phyloP scores from a whole-genome alignment of 805 yeast genomes.

The Lachancea sp. region DNA sequence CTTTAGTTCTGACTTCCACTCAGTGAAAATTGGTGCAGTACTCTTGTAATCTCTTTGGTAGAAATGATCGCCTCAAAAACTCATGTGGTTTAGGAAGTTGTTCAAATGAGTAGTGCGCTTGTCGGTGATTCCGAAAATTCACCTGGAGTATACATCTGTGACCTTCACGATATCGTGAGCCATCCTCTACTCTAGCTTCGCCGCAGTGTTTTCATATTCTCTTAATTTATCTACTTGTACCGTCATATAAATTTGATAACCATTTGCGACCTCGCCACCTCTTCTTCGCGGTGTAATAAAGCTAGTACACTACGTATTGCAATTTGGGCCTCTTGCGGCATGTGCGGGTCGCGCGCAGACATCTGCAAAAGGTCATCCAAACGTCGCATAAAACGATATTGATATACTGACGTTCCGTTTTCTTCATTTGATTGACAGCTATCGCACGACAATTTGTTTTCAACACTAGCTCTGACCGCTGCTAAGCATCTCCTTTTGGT shows the following conservation, averaged over 20 bases:
- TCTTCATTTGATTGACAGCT: slow-evolving; percentile 1
- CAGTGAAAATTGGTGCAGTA: no score
- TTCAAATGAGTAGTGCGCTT: no score
- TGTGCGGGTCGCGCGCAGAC: slow-evolving; percentile 13
- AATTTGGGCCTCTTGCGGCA: slow-evolving; percentile 7
- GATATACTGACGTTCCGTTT: slow-evolving; percentile 14
- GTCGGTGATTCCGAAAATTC: no score
- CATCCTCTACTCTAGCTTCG: no score
- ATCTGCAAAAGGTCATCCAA: slow-evolving; percentile 24
- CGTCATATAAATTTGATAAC: slow-evolving; percentile 23
- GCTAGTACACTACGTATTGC: slow-evolving; percentile 14
- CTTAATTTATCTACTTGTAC: no score
- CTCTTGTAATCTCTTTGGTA: no score
- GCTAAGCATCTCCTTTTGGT: slow-evolving; percentile 1
- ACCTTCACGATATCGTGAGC: no score
- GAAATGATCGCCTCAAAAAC: no score
- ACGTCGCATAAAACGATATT: slow-evolving; percentile 27
- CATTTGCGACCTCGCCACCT: slow-evolving; percentile 25
- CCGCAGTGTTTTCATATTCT: no score
- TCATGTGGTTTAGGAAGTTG: no score
- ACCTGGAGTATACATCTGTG: no score
- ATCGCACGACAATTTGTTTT: slow-evolving; percentile 18
- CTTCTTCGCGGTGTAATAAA: slow-evolving; percentile 20
- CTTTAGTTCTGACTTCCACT: no score
- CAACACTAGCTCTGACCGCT: slow-evolving; percentile 26